Evolutionary conservation across 2,329 filamentous ascomycete species (phyloP).

Genomic region (Ambrosiella xylebori): DNA sequence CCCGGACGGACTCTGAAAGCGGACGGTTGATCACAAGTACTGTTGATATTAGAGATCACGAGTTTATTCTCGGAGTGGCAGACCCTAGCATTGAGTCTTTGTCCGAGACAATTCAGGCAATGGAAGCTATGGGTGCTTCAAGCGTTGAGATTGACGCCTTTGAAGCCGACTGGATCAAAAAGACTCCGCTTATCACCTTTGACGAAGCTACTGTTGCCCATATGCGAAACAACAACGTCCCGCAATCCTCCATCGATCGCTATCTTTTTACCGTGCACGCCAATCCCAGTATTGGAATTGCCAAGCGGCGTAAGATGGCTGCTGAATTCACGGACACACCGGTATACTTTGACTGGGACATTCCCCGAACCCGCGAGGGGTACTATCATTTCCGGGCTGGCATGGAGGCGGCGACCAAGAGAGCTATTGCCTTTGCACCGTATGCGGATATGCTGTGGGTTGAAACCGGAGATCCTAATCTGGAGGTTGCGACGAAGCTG

Average conservation of each 20-base stretch:
- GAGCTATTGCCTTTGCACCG: constrained; percentile 76
- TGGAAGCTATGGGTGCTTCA: constrained; percentile 66
- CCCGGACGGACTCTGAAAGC: constrained; percentile 87
- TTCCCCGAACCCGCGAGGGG: constrained; percentile 82
- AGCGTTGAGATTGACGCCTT: constrained; percentile 70
- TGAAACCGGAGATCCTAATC: constrained; percentile 79
- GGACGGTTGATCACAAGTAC: constrained; percentile 79
- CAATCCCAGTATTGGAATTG: constrained; percentile 60
- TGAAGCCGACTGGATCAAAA: constrained; percentile 78
- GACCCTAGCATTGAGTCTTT: constrained; percentile 60
- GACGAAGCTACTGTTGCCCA: constrained; percentile 76
- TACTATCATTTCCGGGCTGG: constrained; percentile 82
- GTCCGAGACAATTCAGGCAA: constrained; percentile 73
- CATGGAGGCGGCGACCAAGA: constrained; percentile 76
- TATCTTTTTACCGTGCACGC: constrained; percentile 47
- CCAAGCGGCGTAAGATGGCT: constrained; percentile 58
- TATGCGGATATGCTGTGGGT: constrained; percentile 95
- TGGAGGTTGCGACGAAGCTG: constrained; percentile 58
- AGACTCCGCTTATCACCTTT: constrained; percentile 70
- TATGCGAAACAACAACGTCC: constrained; percentile 47
- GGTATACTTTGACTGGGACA: constrained; percentile 76
- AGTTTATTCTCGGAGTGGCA: constrained; percentile 81
- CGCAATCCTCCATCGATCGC: constrained; percentile 43
- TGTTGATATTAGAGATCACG: constrained; percentile 86
- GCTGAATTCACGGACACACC: constrained; percentile 46